A percentile compares a stretch with the other conserved stretches of the same genome.
phyloP scores from a whole-genome alignment of 257 asterid genomes.

The Dorcoceras hygrometricum region DNA sequence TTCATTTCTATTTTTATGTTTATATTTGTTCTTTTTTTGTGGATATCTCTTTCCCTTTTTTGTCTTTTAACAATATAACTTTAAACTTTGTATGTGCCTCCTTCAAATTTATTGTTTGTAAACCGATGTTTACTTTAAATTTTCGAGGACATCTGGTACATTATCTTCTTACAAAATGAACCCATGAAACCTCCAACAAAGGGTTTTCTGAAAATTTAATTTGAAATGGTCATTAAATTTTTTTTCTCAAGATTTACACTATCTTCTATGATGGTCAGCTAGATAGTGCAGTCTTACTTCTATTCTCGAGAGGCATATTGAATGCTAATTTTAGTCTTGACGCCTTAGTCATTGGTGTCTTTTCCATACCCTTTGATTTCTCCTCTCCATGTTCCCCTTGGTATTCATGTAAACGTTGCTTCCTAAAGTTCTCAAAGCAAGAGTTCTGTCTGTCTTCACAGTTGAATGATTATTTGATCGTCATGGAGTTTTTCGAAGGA shows the following conservation, averaged over 20 bases:
- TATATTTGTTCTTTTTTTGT: background rate
- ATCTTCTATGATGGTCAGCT: background rate
- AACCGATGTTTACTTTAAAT: background rate
- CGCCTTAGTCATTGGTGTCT: background rate
- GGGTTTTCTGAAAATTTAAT: constrained; percentile 11
- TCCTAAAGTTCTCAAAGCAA: background rate
- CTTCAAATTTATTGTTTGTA: background rate
- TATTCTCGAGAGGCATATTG: background rate
- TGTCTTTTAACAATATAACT: background rate
- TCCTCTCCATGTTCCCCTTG: background rate
- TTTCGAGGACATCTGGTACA: constrained; percentile 5
- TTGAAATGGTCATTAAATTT: background rate
- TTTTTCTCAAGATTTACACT: background rate
- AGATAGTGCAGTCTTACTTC: background rate
- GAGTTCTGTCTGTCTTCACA: background rate
- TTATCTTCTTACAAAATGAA: background rate
- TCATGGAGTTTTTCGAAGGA: background rate
- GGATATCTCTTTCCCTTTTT: background rate
- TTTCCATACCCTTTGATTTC: background rate
- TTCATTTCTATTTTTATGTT: background rate
- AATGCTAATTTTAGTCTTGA: background rate
- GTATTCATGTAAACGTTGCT: background rate
- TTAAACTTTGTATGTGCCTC: background rate
- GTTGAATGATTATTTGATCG: background rate
- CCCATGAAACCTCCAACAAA: background rate